These are phyloP conservation scores for Stemphylium vesicarium DNA, from an alignment of 2,329 filamentous ascomycete genomes.

Conservation along the genomic window DNA sequence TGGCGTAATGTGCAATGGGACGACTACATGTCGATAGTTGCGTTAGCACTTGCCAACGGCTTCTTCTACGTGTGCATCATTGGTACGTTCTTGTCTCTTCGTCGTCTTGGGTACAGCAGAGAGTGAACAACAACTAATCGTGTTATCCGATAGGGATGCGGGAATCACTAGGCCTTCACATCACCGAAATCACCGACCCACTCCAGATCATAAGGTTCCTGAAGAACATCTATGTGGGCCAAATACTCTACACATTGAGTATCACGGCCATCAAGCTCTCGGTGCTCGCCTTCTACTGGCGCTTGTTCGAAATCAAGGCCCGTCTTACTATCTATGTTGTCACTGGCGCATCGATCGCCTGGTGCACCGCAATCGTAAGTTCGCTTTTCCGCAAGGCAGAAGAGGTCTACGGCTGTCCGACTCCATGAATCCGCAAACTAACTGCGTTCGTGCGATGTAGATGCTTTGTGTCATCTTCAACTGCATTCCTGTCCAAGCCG, in stretches of 20 bases:
- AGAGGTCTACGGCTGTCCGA: not conserved
- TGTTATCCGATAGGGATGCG: slow-evolving; percentile 20
- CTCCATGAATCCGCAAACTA: not conserved
- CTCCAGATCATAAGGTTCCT: slow-evolving; percentile 21
- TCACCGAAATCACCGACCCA: slow-evolving; percentile 11
- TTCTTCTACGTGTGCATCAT: slow-evolving; percentile 29
- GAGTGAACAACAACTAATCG: not conserved
- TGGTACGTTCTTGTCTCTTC: slow-evolving; percentile 15
- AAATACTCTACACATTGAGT: slow-evolving; percentile 26
- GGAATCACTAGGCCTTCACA: slow-evolving; percentile 19
- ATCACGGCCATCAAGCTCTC: slow-evolving; percentile 33
- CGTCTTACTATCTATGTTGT: slow-evolving; percentile 16
- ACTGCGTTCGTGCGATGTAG: slow-evolving; percentile 10
- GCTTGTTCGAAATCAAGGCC: slow-evolving; percentile 28
- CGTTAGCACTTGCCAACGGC: slow-evolving; percentile 23
- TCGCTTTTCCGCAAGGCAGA: not conserved
- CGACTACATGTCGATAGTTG: slow-evolving; percentile 24
- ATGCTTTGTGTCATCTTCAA: slow-evolving; percentile 25
- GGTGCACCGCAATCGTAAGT: slow-evolving; percentile 28
- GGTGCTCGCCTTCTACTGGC: slow-evolving; percentile 35
- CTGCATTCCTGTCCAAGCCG: slow-evolving; percentile 26
- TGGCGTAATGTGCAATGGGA: slow-evolving; percentile 30
- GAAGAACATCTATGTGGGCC: slow-evolving; percentile 22
- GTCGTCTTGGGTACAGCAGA: not conserved
- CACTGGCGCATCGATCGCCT: slow-evolving; percentile 19